Evolutionary conservation across 345 rosid genomes (phyloP), one percentile per base, ranked within the genome.

Genomic region (Durio zibethinus): DNA sequence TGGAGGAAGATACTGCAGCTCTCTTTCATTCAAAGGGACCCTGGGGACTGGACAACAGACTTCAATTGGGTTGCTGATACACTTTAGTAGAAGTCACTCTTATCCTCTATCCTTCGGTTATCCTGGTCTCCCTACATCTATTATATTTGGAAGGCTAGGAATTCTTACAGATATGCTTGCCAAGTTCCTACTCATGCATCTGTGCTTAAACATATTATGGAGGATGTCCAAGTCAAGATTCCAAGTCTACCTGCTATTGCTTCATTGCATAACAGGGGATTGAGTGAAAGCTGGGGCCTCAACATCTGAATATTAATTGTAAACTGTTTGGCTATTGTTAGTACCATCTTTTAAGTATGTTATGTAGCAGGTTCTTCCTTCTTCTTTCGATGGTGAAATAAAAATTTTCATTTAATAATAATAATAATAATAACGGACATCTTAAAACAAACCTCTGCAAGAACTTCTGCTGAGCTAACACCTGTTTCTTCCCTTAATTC

Each of bases 401-500:
- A 45, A 45, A 45, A 2, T 11, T 14, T 47, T 3, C 16, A 14
- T 47, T 14, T 14, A 47, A 47, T 2, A 15, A 47, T 2, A 12
- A 45, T 1, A 47, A 45, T 12, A 45, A 45, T 15, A 47, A 47
- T 47, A 20, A 47, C 60, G 10, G 50, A 31, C 25, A 43, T 35
- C 68, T 54, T 38, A 72, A 74, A 79, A 85, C 81, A 76, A 72
- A 90, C 99, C 98, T 93, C 98, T 2, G 98, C 86, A 21, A 93
- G 35, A 50, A 91, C 79, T 80, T 92, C 91, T 20, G 97, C 99
- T 0, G 99, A 92, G 77, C 82, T 83, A 67, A 96, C 86, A 23
- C 97, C 98, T 0, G 98, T 93, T 80, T 96, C 98, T 84, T 96
- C 99, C 86, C 86, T 92, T 73, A 96, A 85, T 86, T 92, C 98